Base-by-base conservation (phyloP, 106 monocot genomes). In the Allium cepa region DNA sequence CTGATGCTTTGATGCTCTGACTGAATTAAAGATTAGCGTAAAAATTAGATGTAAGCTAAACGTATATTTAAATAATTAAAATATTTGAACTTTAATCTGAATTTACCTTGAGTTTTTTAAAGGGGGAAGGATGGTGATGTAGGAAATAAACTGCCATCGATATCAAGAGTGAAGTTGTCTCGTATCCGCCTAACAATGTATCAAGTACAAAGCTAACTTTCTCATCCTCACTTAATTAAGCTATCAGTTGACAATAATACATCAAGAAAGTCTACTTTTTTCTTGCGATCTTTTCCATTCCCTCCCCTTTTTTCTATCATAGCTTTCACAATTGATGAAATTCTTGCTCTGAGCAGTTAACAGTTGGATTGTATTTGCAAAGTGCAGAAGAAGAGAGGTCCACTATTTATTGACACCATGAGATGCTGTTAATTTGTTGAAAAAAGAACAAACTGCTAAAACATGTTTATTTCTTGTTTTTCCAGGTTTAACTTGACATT, bases 151-250 rank as follows among this genome's bases (percentile, higher is more conserved):
- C 87, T 45, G 72, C 79, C 87, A 84, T 87, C 27, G 81, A 79
- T 75, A 91, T 84, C 70, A 91, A 72, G 15, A 91, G 81, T n/a
- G 84, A 86, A 57, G 87, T 82, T 68, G 91, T 91, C 69, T 91
- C 91, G 61, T 87, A 91, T n/a, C 91, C 91, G 62, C 91, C 91
- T 45, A 91, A 72, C 11, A 91, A 59, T 47, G 87, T 74, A 75
- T 91, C 91, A 55, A 91, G 62, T 61, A 91, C 81, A 75, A 91
- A 91, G 77, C 91, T 91, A 8, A 91, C 84, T 62, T 91, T 91
- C 69, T 91, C 91, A 26, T 87, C 91, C 58, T 87, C 91, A 69
- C 78, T n/a, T n/a, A n/a, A n/a, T 84, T 14, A 91, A 73, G 69
- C 57, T 77, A 28, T 28, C 73, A 16, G 55, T 62, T 57, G 83